Percentiles rank a stretch among this genome's conserved stretches.
Evolutionary conservation across 768 basidiomycete genomes (phyloP).

Genomic region (Serpula lacrymans): DNA sequence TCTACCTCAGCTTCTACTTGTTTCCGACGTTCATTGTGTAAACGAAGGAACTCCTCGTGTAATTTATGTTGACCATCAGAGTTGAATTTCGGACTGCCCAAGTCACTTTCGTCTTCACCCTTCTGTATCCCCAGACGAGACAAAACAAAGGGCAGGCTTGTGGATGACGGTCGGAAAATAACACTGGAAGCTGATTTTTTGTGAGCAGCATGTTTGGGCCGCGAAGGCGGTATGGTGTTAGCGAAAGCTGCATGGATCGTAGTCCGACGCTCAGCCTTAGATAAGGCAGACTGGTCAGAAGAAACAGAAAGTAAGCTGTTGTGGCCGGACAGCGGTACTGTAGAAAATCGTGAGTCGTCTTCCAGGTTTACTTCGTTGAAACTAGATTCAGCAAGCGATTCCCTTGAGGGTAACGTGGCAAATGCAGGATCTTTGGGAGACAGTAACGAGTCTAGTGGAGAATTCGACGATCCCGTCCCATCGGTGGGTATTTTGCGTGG

Average conservation of each 20-base stretch:
- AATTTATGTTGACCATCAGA: constrained; percentile 66
- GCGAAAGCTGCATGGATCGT: constrained; percentile 24
- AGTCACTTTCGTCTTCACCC: constrained; percentile 35
- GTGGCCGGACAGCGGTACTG: constrained; percentile 42
- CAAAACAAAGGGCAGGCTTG: constrained; percentile 47
- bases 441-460: constrained; percentile 45
- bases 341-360: constrained; percentile 49
- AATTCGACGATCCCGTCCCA: constrained; percentile 12
- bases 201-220: constrained; percentile 42
- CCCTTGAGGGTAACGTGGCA: constrained; percentile 24
- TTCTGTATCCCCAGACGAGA: constrained; percentile 50
- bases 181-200: constrained; percentile 62
- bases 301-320: constrained; percentile 3
- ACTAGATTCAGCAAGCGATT: constrained; percentile 55
- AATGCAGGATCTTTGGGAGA: constrained; percentile 42
- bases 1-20: constrained; percentile 37
- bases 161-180: constrained; percentile 53
- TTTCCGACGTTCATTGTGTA: constrained; percentile 53
- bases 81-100: constrained; percentile 41
- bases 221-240: constrained; percentile 15
- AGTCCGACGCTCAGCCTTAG: constrained; percentile 25
- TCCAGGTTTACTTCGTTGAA: constrained; percentile 57
- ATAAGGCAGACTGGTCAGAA: constrained; percentile 27
- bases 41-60: constrained; percentile 71
- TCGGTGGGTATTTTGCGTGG: no score